Evolutionary conservation across 352 stramenopile genomes (phyloP), one percentile per base, ranked within the genome.

Genomic region (Globisporangium nagaii): DNA sequence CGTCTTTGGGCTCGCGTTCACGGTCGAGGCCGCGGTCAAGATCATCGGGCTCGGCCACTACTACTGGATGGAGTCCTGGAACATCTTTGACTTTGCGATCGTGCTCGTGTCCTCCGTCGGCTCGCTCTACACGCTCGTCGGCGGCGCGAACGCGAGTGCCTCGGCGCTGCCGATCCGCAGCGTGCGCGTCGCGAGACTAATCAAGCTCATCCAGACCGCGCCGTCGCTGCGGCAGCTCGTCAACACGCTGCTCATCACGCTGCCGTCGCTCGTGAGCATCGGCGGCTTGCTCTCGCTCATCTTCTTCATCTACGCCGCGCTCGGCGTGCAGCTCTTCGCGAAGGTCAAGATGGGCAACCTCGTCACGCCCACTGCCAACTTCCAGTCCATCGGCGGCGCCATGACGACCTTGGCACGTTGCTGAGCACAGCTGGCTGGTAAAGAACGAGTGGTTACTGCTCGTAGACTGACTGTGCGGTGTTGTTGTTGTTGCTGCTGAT

Each of bases 261-360:
- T 97, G 34, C 86, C 85, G 32, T 83, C 71, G 11, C 72, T 90
- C 17, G 69, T 70, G 11, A 94, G 91, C 62, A 88, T 97, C 46
- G 81, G 70, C 19, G 67, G 65, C 8, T 63, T 97, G 13, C 54
- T 97, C n/a, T 70, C 83, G 4, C 70, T 97, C 28, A 61, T 97
- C 13, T 87, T 95, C 49, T 96, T 93, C 68, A 94, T 97, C 44
- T 96, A 90, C 46, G 75, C 86, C 20, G 79, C 87, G 6, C 62
- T 91, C 34, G 83, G 82, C 1, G 77, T 96, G n/a, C 76, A 97
- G 67, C 66, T 95, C 27, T 97, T 93, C 52, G 79, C 76, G 15
- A 89, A 79, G 43, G 67, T 95, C 11, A 73, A 74, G 37, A 47
- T 78, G 19, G 65, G 59, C 12, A 62, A 74, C 34, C 56, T 75